Evolutionary conservation across 176 grass and related monocot genomes (phyloP).

Genomic region (Guadua angustifolia): DNA sequence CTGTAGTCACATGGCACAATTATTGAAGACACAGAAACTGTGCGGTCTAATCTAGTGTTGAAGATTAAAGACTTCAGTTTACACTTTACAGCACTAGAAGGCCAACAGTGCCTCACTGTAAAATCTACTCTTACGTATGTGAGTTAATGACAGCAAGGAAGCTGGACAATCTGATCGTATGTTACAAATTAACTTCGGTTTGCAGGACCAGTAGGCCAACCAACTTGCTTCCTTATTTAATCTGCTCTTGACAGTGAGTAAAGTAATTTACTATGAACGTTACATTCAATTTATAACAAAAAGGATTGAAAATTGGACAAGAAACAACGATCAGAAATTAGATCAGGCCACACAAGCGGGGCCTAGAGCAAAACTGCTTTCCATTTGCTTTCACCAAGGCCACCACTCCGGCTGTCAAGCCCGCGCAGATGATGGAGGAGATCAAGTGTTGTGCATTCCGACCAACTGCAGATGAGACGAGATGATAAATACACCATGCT

Average conservation of each 20-base stretch:
- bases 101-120: not conserved
- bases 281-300: slow-evolving; percentile 8
- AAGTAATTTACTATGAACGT: slow-evolving; percentile 5
- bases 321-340: slow-evolving; percentile 35
- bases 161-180: not conserved
- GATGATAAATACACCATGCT: not conserved
- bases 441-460: slow-evolving; percentile 63
- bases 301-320: not conserved
- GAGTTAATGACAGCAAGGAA: not conserved
- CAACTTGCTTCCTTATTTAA: slow-evolving; percentile 28
- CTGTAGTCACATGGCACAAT: not conserved
- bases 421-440: slow-evolving; percentile 65
- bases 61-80: slow-evolving; percentile 25
- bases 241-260: slow-evolving; percentile 18
- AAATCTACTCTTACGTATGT: not conserved
- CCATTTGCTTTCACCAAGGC: slow-evolving; percentile 95
- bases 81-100: slow-evolving; percentile 24
- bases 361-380: slow-evolving; percentile 91
- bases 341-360: slow-evolving; percentile 75
- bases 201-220: not conserved
- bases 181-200: slow-evolving; percentile 24
- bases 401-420: slow-evolving; percentile 78
- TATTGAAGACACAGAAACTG: slow-evolving; percentile 4
- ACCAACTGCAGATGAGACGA: slow-evolving; percentile 50
- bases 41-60: not conserved